Base-by-base conservation (phyloP, 73 alveolate genomes). In the Paraurostyla sp. region DNA sequence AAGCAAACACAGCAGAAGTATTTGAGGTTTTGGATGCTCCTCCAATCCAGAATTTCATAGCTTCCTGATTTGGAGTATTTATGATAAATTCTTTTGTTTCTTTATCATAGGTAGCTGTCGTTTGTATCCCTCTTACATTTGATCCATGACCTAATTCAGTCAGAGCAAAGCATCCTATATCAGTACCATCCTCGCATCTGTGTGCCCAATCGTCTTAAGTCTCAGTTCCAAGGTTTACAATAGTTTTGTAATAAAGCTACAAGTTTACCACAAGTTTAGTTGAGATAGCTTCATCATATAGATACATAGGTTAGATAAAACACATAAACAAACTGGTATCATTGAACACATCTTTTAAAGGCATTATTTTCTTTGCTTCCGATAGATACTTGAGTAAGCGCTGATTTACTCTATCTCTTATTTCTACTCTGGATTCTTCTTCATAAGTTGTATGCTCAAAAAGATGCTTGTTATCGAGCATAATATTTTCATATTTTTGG, bases 221-320 rank as follows among this genome's bases (percentile, higher is more conserved):
- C 56, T 93, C 97, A 25, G 98, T 93, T 58, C 98, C 98, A 22
- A 93, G 87, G 83, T 95, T 93, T 48, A 54, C 83, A 52, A 95
- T 78, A 36, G 97, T 92, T 78, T 87, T 92, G 36, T 87, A 84
- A 57, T 89, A 93, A 7, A 95, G 63, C 11, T 83, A 76, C 42
- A 89, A 82, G 68, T 93, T 95, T 42, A 90, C 96, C 76, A 84
- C 89, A 68, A 71, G 69, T 52, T 85, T 93, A 30, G 43, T 54
- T 13, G 57, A 45, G 11, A 45, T 13, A 45, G 57, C 11, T 45
- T 45, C 57, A 45, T 45, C 57, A 45, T 45, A 45, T 18, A 45
- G 57, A 18, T 45, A 45, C 11, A 13, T 45, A 13, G 57, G 18
- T 13, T 11, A 45, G 11, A 45, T 45, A 45, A 45, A 45, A 13